Conservation (phyloP, 768 basidiomycete genomes). For the Basidioascus undulatus region DNA sequence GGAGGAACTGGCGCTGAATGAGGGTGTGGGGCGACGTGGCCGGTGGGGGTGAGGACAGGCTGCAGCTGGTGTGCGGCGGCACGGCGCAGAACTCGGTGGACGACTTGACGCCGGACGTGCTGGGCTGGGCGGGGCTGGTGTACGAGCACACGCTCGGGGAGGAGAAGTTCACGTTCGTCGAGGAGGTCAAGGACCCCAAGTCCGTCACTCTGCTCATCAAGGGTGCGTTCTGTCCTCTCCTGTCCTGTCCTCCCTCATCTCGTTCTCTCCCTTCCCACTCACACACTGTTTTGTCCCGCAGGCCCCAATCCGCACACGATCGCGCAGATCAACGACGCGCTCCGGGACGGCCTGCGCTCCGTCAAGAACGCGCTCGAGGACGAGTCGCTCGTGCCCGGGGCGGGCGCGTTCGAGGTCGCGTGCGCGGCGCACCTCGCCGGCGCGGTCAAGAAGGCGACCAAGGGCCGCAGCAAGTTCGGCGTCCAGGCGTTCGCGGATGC, state of each 20-base stretch:
- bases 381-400: slow-evolving; percentile 68
- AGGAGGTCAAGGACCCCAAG: slow-evolving; percentile 86
- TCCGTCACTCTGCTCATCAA: slow-evolving; percentile 91
- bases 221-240: slow-evolving; percentile 20
- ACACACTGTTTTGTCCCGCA: slow-evolving; percentile 4
- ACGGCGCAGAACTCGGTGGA: slow-evolving; percentile 94
- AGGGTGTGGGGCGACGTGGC: too few relatives aligned
- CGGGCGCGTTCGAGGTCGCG: slow-evolving; percentile 88
- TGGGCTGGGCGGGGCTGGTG: slow-evolving; percentile 93
- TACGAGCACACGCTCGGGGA: slow-evolving; percentile 98
- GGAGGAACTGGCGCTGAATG: too few relatives aligned
- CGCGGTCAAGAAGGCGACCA: slow-evolving; percentile 62
- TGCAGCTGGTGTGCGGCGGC: slow-evolving; percentile 87
- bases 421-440: slow-evolving; percentile 59
- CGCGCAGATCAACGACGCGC: slow-evolving; percentile 89
- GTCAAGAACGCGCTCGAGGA: slow-evolving; percentile 96
- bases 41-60: slow-evolving; percentile 22
- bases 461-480: slow-evolving; percentile 88
- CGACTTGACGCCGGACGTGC: slow-evolving; percentile 66
- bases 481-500: slow-evolving; percentile 94
- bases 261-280: neutral
- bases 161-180: slow-evolving; percentile 94
- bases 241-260: neutral
- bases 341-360: slow-evolving; percentile 82
- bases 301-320: slow-evolving; percentile 87